These are phyloP conservation scores for Venturia nashicola DNA, from an alignment of 2,329 filamentous ascomycete genomes.

Conservation along the genomic window DNA sequence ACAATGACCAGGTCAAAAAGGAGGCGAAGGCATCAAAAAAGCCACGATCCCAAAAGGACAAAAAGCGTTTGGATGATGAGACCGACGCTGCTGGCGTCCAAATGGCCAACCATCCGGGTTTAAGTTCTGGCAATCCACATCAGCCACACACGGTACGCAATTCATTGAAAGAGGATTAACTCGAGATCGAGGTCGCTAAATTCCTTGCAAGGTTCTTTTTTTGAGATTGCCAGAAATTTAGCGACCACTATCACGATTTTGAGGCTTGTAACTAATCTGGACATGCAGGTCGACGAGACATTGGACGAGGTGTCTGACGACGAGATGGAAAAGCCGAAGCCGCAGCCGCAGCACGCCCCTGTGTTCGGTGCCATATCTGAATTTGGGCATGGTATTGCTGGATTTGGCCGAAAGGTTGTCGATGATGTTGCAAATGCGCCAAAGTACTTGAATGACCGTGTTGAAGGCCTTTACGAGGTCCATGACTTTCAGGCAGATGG, in stretches of 20 bases:
- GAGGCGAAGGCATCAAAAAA: conserved; percentile 54
- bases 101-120: conserved; percentile 40
- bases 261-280: background rate
- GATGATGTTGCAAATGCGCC: conserved; percentile 5
- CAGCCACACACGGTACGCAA: conserved; percentile 34
- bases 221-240: background rate
- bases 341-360: background rate
- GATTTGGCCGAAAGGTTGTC: conserved; percentile 4
- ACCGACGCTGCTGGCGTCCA: conserved; percentile 38
- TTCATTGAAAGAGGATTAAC: background rate
- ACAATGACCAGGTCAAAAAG: conserved; percentile 54
- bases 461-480: conserved; percentile 1
- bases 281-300: conserved; percentile 3
- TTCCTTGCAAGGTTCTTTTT: background rate
- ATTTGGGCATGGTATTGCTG: background rate
- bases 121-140: conserved; percentile 46
- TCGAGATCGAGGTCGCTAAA: background rate
- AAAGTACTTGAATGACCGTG: background rate
- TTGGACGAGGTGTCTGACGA: conserved; percentile 3
- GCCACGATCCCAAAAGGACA: conserved; percentile 36
- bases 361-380: background rate
- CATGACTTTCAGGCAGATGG: background rate
- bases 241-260: background rate
- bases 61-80: conserved; percentile 38
- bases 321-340: background rate